Evolutionary conservation across 1,139 yeast species (phyloP).

Genomic region (Diutina pseudorugosa): DNA sequence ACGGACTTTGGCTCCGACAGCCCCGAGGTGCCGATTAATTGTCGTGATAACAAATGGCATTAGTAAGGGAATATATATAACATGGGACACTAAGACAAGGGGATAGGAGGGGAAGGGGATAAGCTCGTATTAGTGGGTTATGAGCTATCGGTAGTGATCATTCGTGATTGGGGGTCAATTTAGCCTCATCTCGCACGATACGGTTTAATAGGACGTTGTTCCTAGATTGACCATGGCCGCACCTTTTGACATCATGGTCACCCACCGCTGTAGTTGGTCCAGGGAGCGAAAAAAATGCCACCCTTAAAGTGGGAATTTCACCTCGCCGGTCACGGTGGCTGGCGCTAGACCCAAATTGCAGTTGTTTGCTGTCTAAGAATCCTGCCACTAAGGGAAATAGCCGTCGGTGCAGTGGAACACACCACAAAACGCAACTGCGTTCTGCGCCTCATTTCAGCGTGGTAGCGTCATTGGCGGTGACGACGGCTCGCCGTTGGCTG

Average conservation of each 20-base stretch:
- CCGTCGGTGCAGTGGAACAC: background rate
- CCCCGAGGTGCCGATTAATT: background rate
- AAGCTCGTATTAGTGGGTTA: background rate
- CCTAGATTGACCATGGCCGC: too few relatives aligned
- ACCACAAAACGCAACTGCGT: background rate
- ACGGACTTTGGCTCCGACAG: background rate
- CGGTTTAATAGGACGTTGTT: too few relatives aligned
- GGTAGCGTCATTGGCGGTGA: background rate
- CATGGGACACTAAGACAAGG: too few relatives aligned
- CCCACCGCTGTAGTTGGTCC: background rate
- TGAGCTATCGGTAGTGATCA: too few relatives aligned
- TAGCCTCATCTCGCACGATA: too few relatives aligned
- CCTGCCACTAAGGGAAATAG: background rate
- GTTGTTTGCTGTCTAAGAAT: background rate
- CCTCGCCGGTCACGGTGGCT: background rate
- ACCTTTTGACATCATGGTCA: background rate
- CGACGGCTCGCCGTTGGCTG: too few relatives aligned
- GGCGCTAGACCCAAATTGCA: background rate
- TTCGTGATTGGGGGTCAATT: too few relatives aligned
- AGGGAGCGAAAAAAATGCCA: too few relatives aligned
- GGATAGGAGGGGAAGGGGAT: background rate
- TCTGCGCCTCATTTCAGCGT: background rate
- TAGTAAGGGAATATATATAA: background rate
- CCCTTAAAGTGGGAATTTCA: too few relatives aligned
- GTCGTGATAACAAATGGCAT: too few relatives aligned